Evolutionary conservation across 108 stramenopile genomes (phyloP), one percentile per base, ranked within the genome.

Genomic region (Pseudonitzschia multistriata): DNA sequence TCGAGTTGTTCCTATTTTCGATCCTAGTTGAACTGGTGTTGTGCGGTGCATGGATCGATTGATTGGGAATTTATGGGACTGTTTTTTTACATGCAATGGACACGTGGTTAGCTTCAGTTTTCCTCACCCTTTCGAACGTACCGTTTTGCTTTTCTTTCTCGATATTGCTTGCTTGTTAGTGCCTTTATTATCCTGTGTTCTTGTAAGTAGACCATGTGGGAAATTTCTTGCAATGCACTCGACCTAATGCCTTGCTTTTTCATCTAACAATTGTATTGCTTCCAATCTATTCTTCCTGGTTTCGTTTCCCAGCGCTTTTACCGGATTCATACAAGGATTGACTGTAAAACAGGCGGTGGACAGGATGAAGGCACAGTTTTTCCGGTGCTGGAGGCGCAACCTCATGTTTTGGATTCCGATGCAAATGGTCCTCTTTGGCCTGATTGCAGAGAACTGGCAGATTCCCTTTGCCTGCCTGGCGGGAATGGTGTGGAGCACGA

Each of bases 381-480:
- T 82, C n/a, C 71, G 71, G 4, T 70, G 82, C 56, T 76, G 82
- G 83, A 68, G 67, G 30, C 49, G 74, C 47, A 87, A 87, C 61
- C 59, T 82, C 21, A 52, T 79, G 56, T 87, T 85, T 56, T 87
- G 86, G 86, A 85, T 87, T 47, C 86, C 86, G 5, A 80, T 80
- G 4, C 86, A 87, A 62, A 75, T 84, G 64, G 57, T 84, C 10
- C 73, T 81, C 66, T 87, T 87, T 73, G 82, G 83, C 14, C 68
- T 78, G 29, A 67, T 87, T 42, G 77, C 73, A 8, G 86, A 87
- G 29, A 53, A 75, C 19, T 75, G 54, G 66, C 81, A 82, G 45
- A 76, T 82, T 27, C 81, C 81, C 17, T 82, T 82, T 60, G 68
- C 73, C 30, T 77, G 78, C 57, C 64, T 82, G 6, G 57, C 64